Evolutionary conservation across 202 grass and related monocot species (phyloP).

Genomic region (Carex arenaria): DNA sequence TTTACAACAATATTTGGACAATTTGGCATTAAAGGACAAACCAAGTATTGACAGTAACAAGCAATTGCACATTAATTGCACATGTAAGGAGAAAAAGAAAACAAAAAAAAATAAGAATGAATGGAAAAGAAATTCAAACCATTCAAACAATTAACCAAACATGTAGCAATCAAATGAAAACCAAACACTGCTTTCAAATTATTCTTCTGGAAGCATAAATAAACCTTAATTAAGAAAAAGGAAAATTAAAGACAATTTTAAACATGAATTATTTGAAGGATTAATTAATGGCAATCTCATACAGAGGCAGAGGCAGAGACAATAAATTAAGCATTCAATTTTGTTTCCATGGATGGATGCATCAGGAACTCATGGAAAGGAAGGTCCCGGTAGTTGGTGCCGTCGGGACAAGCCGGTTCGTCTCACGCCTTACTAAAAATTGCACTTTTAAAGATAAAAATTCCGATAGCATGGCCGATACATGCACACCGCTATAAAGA

Average conservation of each 20-base stretch:
- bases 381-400: neutral
- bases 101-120: neutral
- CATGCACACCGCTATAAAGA: constrained; percentile 56
- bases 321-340: neutral
- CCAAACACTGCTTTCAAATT: neutral
- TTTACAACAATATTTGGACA: too few species aligned
- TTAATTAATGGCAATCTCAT: too few species aligned
- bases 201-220: too few species aligned
- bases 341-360: neutral
- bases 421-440: constrained; percentile 3
- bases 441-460: constrained; percentile 30
- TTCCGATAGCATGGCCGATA: constrained; percentile 42
- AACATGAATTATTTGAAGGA: too few species aligned
- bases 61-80: too few species aligned
- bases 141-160: neutral
- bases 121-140: neutral
- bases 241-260: too few species aligned
- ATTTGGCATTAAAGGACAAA: too few species aligned
- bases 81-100: too few species aligned
- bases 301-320: too few species aligned
- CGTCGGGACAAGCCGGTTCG: neutral
- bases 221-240: too few species aligned
- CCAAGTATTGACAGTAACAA: too few species aligned
- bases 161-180: neutral
- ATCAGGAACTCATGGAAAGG: constrained; percentile 17